These are phyloP conservation scores for Harrya chromipes DNA, from an alignment of 768 basidiomycete species.

Conservation along the genomic window DNA sequence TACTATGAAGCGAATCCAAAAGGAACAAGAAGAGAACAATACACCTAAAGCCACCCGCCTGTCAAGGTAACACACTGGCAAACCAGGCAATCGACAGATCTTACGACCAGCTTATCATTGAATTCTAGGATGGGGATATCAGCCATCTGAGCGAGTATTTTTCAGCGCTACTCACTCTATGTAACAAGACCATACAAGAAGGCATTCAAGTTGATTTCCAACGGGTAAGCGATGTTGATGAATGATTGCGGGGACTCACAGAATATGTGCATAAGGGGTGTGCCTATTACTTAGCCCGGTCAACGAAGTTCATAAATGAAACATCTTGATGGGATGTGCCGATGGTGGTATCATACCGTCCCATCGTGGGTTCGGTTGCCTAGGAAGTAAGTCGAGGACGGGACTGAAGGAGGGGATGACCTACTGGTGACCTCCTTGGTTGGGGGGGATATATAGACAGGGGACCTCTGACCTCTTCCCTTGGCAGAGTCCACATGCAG, in stretches of 20 bases:
- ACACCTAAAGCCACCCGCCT: neutral
- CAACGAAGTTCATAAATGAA: neutral
- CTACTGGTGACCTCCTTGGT: too few relatives aligned
- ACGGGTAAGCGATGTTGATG: too few relatives aligned
- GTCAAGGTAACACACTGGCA: too few relatives aligned
- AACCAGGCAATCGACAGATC: too few relatives aligned
- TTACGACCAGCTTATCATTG: too few relatives aligned
- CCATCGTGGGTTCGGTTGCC: neutral
- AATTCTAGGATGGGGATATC: neutral
- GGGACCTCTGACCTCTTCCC: too few relatives aligned
- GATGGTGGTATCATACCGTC: slow-evolving; percentile 2
- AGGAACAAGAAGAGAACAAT: slow-evolving; percentile 15
- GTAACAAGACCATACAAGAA: slow-evolving; percentile 40
- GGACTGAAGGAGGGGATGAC: too few relatives aligned
- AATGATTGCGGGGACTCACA: too few relatives aligned
- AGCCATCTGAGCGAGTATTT: neutral
- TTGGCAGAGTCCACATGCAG: too few relatives aligned
- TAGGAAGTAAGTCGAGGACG: too few relatives aligned
- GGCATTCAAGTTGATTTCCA: slow-evolving; percentile 7
- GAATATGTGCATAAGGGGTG: neutral
- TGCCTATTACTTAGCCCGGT: slow-evolving; percentile 7
- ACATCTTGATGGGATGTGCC: slow-evolving; percentile 1
- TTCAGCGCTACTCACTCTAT: slow-evolving; percentile 12
- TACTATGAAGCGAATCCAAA: slow-evolving; percentile 17
- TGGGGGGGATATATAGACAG: too few relatives aligned